phyloP scores from a whole-genome alignment of 2,329 filamentous ascomycete genomes.

The Microcyclospora tardicrescens region DNA sequence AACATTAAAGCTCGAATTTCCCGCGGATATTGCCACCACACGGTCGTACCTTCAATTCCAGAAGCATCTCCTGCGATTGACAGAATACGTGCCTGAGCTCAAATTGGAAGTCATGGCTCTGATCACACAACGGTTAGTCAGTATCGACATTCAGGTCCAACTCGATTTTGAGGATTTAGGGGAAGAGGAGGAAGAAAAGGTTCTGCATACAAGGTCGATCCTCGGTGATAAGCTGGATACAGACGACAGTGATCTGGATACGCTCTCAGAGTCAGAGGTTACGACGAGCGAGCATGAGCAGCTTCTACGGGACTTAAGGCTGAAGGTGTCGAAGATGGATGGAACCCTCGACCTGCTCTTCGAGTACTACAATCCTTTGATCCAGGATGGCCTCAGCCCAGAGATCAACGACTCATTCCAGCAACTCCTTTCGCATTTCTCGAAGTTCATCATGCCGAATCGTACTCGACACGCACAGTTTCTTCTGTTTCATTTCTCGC shows the following conservation, averaged over 20 bases:
- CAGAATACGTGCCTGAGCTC: slow-evolving; percentile 64
- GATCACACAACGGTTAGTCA: slow-evolving; percentile 75
- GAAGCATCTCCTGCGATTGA: slow-evolving; percentile 65
- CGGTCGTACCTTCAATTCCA: slow-evolving; percentile 79
- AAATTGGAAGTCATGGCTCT: slow-evolving; percentile 69
- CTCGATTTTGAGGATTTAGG: slow-evolving; percentile 86
- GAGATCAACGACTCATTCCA: slow-evolving; percentile 62
- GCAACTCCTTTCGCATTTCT: slow-evolving; percentile 72
- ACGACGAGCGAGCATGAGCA: slow-evolving; percentile 43
- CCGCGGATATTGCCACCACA: slow-evolving; percentile 49
- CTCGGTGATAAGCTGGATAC: slow-evolving; percentile 39
- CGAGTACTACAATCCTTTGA: slow-evolving; percentile 61
- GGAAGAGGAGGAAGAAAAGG: slow-evolving; percentile 67
- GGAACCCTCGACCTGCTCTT: slow-evolving; percentile 81
- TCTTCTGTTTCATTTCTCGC: slow-evolving; percentile 87
- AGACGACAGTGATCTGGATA: slow-evolving; percentile 54
- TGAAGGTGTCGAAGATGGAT: slow-evolving; percentile 84
- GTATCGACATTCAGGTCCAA: slow-evolving; percentile 92
- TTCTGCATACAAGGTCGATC: slow-evolving; percentile 38
- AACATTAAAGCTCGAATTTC: slow-evolving; percentile 20
- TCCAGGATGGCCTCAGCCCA: slow-evolving; percentile 54
- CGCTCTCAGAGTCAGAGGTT: slow-evolving; percentile 50
- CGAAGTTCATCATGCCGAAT: slow-evolving; percentile 75
- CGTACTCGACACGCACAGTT: slow-evolving; percentile 91
- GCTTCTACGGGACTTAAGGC: slow-evolving; percentile 58